Evolutionary conservation across 805 yeast species (phyloP).

Genomic region (Kodamaea fukazawae): DNA sequence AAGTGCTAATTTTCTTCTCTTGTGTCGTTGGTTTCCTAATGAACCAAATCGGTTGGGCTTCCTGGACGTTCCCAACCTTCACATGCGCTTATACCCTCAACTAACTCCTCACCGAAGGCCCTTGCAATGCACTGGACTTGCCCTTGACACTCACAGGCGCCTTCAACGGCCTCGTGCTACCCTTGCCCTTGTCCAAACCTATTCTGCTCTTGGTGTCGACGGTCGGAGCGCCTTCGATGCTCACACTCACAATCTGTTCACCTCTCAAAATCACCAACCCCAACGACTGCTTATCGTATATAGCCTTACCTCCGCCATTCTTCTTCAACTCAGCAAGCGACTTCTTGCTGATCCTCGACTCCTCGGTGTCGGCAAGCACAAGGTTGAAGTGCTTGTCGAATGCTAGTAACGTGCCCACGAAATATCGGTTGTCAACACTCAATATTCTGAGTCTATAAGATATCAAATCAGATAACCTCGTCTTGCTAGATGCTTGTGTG

Average conservation of each 20-base stretch:
- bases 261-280: slow-evolving; percentile 88
- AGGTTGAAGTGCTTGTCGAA: slow-evolving; percentile 88
- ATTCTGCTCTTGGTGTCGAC: slow-evolving; percentile 36
- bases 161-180: slow-evolving; percentile 33
- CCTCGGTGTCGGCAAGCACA: slow-evolving; percentile 82
- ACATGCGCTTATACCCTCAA: too few species aligned
- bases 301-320: slow-evolving; percentile 23
- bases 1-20: too few species aligned
- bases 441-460: slow-evolving; percentile 71
- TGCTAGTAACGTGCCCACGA: slow-evolving; percentile 78
- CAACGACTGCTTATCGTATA: slow-evolving; percentile 68
- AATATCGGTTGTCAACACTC: slow-evolving; percentile 73
- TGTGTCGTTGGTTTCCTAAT: too few species aligned
- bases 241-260: slow-evolving; percentile 73
- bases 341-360: slow-evolving; percentile 69
- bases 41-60: too few species aligned
- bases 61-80: too few species aligned
- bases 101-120: slow-evolving; percentile 22
- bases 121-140: slow-evolving; percentile 19
- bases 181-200: slow-evolving; percentile 23
- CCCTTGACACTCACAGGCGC: slow-evolving; percentile 29
- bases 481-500: slow-evolving; percentile 26
- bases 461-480: slow-evolving; percentile 61
- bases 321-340: slow-evolving; percentile 40
- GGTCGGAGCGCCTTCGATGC: slow-evolving; percentile 63